Conservation (phyloP, 306 rosid species). For the Inga laurina region DNA sequence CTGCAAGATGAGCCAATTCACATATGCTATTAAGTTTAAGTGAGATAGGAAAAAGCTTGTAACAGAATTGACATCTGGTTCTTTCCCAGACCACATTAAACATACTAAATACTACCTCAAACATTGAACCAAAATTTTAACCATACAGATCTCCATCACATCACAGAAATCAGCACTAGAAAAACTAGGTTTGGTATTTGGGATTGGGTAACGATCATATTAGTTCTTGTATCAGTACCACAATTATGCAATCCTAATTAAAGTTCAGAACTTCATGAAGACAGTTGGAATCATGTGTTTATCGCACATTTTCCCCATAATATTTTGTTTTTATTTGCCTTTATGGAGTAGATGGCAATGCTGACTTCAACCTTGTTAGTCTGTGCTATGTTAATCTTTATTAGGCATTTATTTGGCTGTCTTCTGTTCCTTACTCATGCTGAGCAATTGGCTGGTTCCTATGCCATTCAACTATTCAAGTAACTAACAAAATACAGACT, state of each 20-base stretch:
- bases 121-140: constrained; percentile 24
- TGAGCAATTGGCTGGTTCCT: neutral
- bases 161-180: constrained; percentile 18
- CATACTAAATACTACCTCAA: neutral
- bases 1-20: constrained; percentile 58
- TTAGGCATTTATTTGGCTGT: neutral
- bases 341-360: neutral
- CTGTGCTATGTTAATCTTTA: neutral
- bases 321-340: neutral
- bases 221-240: neutral
- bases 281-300: neutral
- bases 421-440: neutral
- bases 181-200: constrained; percentile 15
- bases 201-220: neutral
- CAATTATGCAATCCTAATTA: neutral
- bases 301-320: neutral
- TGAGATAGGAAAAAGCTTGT: constrained; percentile 23
- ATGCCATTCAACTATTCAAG: neutral
- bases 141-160: neutral
- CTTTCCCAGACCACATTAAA: constrained; percentile 21
- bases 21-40: constrained; percentile 21
- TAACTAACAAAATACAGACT: constrained; percentile 4
- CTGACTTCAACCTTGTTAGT: neutral
- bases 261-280: neutral
- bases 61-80: constrained; percentile 20